Evolutionary conservation across 768 basidiomycete genomes (phyloP).

Genomic region (Mycena vitilis): DNA sequence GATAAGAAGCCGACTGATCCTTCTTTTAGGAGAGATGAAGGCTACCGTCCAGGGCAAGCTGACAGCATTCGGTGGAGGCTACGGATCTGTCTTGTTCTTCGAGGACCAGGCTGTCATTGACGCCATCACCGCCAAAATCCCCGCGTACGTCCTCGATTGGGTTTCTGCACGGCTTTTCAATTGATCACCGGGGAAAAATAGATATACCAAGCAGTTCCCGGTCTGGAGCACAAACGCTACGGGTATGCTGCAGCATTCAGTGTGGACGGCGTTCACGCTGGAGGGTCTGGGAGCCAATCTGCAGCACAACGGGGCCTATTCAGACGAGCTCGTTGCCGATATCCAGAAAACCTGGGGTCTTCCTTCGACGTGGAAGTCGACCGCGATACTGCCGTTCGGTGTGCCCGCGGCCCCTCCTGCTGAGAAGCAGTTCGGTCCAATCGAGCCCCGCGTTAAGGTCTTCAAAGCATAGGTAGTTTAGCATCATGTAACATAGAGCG

Average conservation of each 20-base stretch:
- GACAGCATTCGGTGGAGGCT: constrained; percentile 9
- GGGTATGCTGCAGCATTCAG: constrained; percentile 14
- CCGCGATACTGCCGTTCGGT: constrained; percentile 30
- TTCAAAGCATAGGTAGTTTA: constrained; percentile 14
- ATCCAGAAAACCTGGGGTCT: constrained; percentile 19
- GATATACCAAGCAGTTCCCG: constrained; percentile 9
- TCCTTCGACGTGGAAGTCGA: constrained; percentile 23
- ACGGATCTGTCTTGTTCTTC: constrained; percentile 26
- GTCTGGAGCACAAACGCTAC: constrained; percentile 8
- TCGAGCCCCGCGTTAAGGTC: constrained; percentile 21
- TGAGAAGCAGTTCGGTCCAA: constrained; percentile 21
- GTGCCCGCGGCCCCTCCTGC: constrained; percentile 11
- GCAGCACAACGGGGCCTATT: constrained; percentile 24
- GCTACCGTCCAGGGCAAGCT: neutral
- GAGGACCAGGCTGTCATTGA: constrained; percentile 30
- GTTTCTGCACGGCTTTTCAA: neutral
- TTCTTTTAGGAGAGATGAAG: constrained; percentile 7
- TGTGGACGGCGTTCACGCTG: constrained; percentile 20
- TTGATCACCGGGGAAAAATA: neutral
- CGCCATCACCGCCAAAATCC: constrained; percentile 15
- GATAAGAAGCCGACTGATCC: neutral
- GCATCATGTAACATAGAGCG: no score
- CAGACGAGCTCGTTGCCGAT: constrained; percentile 11
- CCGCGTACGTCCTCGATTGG: neutral
- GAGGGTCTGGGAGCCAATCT: constrained; percentile 21